These are phyloP conservation scores for Cryomyces minteri DNA, from an alignment of 495 filamentous ascomycete genomes.

Conservation along the genomic window DNA sequence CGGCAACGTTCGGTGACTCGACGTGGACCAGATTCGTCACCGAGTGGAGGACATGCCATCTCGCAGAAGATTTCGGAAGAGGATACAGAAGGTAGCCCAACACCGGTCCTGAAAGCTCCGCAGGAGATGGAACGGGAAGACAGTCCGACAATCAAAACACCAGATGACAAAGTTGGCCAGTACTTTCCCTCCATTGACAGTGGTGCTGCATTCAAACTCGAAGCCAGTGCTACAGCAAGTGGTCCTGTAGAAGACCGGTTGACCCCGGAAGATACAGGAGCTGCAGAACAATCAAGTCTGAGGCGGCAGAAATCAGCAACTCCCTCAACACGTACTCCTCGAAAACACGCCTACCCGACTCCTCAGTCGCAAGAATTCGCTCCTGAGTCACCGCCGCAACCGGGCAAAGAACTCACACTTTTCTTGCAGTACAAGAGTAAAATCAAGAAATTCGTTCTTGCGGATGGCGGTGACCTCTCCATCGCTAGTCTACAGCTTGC, in stretches of 20 bases:
- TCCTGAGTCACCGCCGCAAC: constrained; percentile 55
- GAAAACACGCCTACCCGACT: background rate
- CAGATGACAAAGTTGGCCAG: constrained; percentile 36
- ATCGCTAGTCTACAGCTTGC: constrained; percentile 78
- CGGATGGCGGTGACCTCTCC: constrained; percentile 68
- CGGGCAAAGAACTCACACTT: constrained; percentile 79
- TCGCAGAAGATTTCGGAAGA: constrained; percentile 50
- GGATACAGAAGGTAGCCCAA: constrained; percentile 24
- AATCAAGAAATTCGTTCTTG: constrained; percentile 86
- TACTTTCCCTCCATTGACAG: constrained; percentile 17
- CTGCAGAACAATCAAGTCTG: background rate
- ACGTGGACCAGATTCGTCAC: constrained; percentile 34
- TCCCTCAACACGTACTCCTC: background rate
- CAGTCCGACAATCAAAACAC: constrained; percentile 32
- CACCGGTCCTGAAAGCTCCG: constrained; percentile 22
- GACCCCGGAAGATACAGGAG: background rate
- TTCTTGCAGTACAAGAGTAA: constrained; percentile 94
- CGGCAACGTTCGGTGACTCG: constrained; percentile 39
- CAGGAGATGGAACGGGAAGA: constrained; percentile 17
- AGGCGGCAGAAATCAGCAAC: background rate
- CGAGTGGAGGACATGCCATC: constrained; percentile 32
- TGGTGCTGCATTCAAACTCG: background rate
- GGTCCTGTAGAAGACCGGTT: background rate
- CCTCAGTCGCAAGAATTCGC: constrained; percentile 32
- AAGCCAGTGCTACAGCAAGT: background rate